Base-by-base conservation (phyloP, 1,284 basidiomycete species). In the Malassezia arunalokei region DNA sequence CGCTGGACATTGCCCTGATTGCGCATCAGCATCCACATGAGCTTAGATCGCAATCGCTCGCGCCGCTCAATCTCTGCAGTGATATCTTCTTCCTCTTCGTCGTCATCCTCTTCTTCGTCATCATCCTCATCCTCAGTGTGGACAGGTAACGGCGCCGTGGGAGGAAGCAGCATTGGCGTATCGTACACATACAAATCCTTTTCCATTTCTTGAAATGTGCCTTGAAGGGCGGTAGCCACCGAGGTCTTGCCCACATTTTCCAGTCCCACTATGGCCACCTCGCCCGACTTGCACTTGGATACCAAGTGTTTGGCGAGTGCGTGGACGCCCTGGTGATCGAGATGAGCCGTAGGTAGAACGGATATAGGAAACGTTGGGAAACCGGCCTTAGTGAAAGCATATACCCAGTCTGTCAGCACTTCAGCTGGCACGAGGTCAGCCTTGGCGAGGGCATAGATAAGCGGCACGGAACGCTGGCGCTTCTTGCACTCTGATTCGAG, bases 1-100 rank as follows among this genome's bases (percentile, higher is more conserved):
- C 63, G 55, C 57, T 69, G 63, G 11, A 71, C 58, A 31, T 63
- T 51, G 20, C 68, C 68, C 40, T 64, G 57, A 49, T 71, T 71
- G 27, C 68, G 62, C 58, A 66, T 59, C 33, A 71, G 57, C 5
- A 60, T 62, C 43, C 59, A 47, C n/a, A 32, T 24, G 15, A 45
- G 43, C 44, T 53, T 54, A 30, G 9, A 9, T 8, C 37, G 32
- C 20, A 42, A 17, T 20, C 44, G 38, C 39, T 50, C 42, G 5
- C 12, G 12, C 9, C 40, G 43, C 9, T 28, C 30, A 12, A 38
- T 29, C 40, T 49, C 55, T 11, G 15, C 30, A 12, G 20, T 24
- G 9, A 40, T 3, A 11, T 40, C 27, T 30, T 17, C 43, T 7
- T 40, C 47, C 27, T 54, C 58, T 2, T 47, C 57, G 30, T 51